phyloP scores from a whole-genome alignment of 805 yeast genomes.

The Yamadazyma laniorum region DNA sequence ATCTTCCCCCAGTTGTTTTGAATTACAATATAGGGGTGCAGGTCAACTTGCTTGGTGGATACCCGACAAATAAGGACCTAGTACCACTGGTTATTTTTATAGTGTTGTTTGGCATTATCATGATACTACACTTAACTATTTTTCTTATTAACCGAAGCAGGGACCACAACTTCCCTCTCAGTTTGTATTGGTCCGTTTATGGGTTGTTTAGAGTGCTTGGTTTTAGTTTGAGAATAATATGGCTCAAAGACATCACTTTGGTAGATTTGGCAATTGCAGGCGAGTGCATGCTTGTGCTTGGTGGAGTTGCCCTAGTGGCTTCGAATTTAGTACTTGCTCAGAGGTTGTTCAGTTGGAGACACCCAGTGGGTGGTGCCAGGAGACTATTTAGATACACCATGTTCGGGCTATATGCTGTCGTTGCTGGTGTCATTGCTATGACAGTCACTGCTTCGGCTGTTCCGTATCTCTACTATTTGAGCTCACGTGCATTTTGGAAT shows the following conservation, averaged over 20 bases:
- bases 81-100: constrained; percentile 60
- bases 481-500: constrained; percentile 42
- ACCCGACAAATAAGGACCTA: constrained; percentile 50
- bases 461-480: constrained; percentile 58
- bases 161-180: constrained; percentile 59
- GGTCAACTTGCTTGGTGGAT: constrained; percentile 59
- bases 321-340: constrained; percentile 61
- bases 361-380: constrained; percentile 64
- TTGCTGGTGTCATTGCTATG: constrained; percentile 60
- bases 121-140: constrained; percentile 44
- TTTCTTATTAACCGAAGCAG: constrained; percentile 48
- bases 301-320: constrained; percentile 56
- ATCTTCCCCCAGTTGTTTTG: constrained; percentile 40
- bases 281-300: constrained; percentile 53
- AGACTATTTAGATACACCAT: constrained; percentile 49
- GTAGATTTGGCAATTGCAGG: constrained; percentile 55
- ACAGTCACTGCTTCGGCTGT: constrained; percentile 62
- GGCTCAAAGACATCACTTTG: constrained; percentile 51
- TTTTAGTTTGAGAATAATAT: constrained; percentile 52
- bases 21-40: constrained; percentile 40
- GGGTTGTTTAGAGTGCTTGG: constrained; percentile 55
- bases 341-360: constrained; percentile 73
- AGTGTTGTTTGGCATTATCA: constrained; percentile 48
- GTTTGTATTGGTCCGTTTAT: constrained; percentile 51
- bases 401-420: constrained; percentile 51